Percentiles rank a stretch among this genome's conserved stretches.
These are phyloP conservation scores for Tylopilus subfusipes DNA, from an alignment of 768 basidiomycete species.

Conservation along the genomic window DNA sequence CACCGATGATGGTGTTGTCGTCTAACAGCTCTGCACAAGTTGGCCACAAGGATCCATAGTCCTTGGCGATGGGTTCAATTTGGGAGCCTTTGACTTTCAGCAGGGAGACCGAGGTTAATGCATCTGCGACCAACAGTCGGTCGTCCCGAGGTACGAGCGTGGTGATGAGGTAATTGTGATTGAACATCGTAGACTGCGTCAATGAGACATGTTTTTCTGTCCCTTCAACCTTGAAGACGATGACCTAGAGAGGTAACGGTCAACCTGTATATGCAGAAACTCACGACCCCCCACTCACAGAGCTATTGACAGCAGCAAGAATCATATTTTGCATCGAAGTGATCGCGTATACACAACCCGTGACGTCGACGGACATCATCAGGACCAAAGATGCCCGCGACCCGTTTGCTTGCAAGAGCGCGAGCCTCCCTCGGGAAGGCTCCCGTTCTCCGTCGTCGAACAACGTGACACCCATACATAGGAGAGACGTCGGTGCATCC, in stretches of 20 bases:
- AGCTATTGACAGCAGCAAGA: conserved; percentile 71
- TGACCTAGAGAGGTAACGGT: conserved; percentile 37
- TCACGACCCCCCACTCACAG: conserved; percentile 43
- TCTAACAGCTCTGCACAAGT: conserved; percentile 58
- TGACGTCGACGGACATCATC: conserved; percentile 43
- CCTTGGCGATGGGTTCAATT: conserved; percentile 58
- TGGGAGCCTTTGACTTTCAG: conserved; percentile 47
- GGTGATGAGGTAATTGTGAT: conserved; percentile 78
- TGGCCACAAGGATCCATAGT: conserved; percentile 76
- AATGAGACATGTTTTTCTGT: conserved; percentile 32
- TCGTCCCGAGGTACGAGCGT: conserved; percentile 56
- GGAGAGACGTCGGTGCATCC: conserved; percentile 36
- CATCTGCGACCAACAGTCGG: conserved; percentile 70
- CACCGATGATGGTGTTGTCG: conserved; percentile 58
- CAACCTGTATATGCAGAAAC: background rate
- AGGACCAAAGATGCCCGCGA: conserved; percentile 25
- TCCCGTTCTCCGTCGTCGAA: conserved; percentile 44
- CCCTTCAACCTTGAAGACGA: conserved; percentile 42
- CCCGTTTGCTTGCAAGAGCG: conserved; percentile 45
- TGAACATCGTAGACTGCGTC: conserved; percentile 55
- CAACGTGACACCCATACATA: conserved; percentile 49
- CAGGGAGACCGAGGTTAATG: conserved; percentile 73
- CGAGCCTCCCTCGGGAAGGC: conserved; percentile 55
- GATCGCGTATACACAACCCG: conserved; percentile 71
- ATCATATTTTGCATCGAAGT: conserved; percentile 47